Evolutionary conservation across 495 filamentous ascomycete species (phyloP), one percentile per base, ranked within the genome.

Genomic region (Penicillium robsamsonii): DNA sequence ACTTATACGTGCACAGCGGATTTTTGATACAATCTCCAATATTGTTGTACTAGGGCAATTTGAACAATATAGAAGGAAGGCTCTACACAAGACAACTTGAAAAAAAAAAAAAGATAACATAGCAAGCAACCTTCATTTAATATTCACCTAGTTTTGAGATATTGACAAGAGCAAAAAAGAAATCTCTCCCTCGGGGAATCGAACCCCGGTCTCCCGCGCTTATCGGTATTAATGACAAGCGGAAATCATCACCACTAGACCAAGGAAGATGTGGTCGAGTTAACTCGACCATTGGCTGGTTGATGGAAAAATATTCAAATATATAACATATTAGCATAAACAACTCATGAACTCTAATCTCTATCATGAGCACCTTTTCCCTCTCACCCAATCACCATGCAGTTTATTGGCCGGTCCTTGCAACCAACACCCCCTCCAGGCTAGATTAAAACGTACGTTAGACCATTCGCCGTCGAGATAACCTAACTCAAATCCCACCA

Each of bases 221-320:
- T 70, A 62, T 68, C 68, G 43, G 60, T 67, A 4, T 65, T 63
- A 66, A 66, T 79, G 75, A 79, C 75, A 79, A 77, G 75, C 75
- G 75, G 75, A 79, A 79, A 79, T 79, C 76, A 79, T 79, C 66
- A 78, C 76, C 76, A 77, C 75, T 79, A 75, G 74, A 74, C 70
- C 70, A 73, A 68, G 66, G 66, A 68, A 68, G 66, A 68, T 56
- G 33, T 24, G 49, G 44, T 25, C 41, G 62, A 68, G 65, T 68
- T 68, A 65, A 54, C 65, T 68, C 62, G 63, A 48, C 65, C 65
- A 68, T 68, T 68, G 65, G 65, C 31, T 54, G 52, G 52, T 54
- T 54, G 42, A 54, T 46, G 42, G 4, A n/a, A 11, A 17, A 38
- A 9, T 9, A n/a, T n/a, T n/a, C n/a, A n/a, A n/a, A n/a, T n/a